Evolutionary conservation across 2,329 filamentous ascomycete genomes (phyloP).

Genomic region (Botryotinia globosa): DNA sequence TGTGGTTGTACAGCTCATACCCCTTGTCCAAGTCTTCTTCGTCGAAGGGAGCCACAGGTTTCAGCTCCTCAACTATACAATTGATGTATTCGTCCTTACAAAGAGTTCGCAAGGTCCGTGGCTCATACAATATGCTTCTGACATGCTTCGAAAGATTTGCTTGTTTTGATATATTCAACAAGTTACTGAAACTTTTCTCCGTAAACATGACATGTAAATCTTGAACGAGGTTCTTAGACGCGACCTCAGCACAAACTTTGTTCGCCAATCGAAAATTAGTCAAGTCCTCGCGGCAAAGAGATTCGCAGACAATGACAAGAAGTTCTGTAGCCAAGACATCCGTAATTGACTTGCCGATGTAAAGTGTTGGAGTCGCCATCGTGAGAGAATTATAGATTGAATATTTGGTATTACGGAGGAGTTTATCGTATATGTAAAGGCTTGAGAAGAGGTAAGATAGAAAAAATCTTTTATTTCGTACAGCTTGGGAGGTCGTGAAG

Average conservation of each 20-base stretch:
- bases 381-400: neutral
- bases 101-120: neutral
- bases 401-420: neutral
- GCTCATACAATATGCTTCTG: slow-evolving; percentile 1
- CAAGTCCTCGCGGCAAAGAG: neutral
- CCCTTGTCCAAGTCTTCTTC: neutral
- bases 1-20: neutral
- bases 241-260: neutral
- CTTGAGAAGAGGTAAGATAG: neutral
- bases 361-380: neutral
- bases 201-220: slow-evolving; percentile 2
- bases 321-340: neutral
- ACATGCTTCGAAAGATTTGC: slow-evolving; percentile 4
- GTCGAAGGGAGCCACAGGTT: too few relatives aligned
- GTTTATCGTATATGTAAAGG: neutral
- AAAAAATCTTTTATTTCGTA: neutral
- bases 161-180: neutral
- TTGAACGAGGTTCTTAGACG: neutral
- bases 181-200: neutral
- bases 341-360: neutral
- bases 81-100: neutral
- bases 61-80: neutral
- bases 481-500: neutral
- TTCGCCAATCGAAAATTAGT: neutral
- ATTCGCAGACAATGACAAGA: neutral